phyloP scores from a whole-genome alignment of 1,139 yeast species.

The Taiozyma sp. region DNA sequence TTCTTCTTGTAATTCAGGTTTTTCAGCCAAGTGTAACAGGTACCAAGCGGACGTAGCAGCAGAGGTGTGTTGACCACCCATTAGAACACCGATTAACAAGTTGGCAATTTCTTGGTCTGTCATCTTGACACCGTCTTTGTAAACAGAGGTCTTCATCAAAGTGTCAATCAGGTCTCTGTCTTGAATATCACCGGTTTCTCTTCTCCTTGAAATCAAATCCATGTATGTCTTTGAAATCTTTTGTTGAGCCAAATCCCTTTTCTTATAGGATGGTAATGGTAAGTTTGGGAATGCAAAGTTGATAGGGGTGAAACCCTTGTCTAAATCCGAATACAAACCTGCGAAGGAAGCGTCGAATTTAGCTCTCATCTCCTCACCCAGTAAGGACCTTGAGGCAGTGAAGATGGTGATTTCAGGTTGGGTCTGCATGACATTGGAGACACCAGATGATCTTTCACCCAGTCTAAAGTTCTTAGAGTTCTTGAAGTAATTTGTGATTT shows the following conservation, averaged over 20 bases:
- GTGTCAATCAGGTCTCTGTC: conserved; percentile 89
- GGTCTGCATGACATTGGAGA: conserved; percentile 68
- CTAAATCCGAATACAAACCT: conserved; percentile 80
- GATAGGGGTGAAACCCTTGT: conserved; percentile 94
- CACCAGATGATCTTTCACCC: conserved; percentile 39
- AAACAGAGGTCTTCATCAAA: conserved; percentile 74
- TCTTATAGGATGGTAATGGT: conserved; percentile 82
- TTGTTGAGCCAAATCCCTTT: conserved; percentile 84
- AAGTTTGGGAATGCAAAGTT: conserved; percentile 93
- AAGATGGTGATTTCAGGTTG: conserved; percentile 96
- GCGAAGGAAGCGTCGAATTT: conserved; percentile 85
- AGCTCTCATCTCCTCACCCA: conserved; percentile 89
- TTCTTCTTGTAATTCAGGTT: conserved; percentile 79
- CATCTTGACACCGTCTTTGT: conserved; percentile 92
- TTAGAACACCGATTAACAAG: conserved; percentile 87
- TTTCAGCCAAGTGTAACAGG: conserved; percentile 82
- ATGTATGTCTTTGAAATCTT: conserved; percentile 78
- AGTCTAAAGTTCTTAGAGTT: conserved; percentile 39
- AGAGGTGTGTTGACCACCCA: conserved; percentile 99
- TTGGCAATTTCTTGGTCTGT: conserved; percentile 94
- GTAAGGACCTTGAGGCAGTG: conserved; percentile 87
- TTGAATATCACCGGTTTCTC: conserved; percentile 69
- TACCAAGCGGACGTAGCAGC: conserved; percentile 97
- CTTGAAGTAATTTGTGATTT: conserved; percentile 61
- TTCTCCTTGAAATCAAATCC: conserved; percentile 70